A percentile compares a stretch with the other conserved stretches of the same genome.
phyloP scores from a whole-genome alignment of 2,329 filamentous ascomycete genomes.

The Diplodia mutila region DNA sequence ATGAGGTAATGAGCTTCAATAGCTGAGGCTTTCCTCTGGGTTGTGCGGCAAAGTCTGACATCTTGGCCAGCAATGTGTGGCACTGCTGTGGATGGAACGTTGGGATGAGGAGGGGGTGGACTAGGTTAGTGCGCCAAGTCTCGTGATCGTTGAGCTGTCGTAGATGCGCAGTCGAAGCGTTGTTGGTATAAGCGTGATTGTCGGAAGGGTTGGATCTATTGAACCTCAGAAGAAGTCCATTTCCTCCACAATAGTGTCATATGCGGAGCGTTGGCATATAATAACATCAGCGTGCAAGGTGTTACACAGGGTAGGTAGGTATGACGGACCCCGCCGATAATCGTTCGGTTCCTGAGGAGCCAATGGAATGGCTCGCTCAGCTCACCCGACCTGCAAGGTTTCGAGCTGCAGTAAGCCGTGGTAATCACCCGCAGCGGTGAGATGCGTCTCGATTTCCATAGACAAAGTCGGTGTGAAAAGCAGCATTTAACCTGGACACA shows the following conservation, averaged over 20 bases:
- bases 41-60: neutral
- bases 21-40: neutral
- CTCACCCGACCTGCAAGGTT: neutral
- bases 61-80: neutral
- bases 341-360: neutral
- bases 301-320: neutral
- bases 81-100: neutral
- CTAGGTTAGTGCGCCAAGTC: neutral
- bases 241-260: neutral
- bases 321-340: conserved; percentile 10
- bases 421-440: conserved; percentile 1
- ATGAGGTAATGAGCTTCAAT: conserved; percentile 7
- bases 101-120: neutral
- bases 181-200: neutral
- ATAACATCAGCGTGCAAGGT: neutral
- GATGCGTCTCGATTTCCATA: neutral
- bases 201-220: neutral
- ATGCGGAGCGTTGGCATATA: neutral
- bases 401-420: conserved; percentile 8
- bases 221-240: too few relatives aligned
- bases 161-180: neutral
- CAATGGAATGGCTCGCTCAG: neutral
- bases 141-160: neutral
- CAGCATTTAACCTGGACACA: neutral
- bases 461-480: neutral